Percentiles rank a stretch among this genome's conserved stretches.
phyloP scores from a whole-genome alignment of 2,329 filamentous ascomycete species.

The Eutypella sp. region DNA sequence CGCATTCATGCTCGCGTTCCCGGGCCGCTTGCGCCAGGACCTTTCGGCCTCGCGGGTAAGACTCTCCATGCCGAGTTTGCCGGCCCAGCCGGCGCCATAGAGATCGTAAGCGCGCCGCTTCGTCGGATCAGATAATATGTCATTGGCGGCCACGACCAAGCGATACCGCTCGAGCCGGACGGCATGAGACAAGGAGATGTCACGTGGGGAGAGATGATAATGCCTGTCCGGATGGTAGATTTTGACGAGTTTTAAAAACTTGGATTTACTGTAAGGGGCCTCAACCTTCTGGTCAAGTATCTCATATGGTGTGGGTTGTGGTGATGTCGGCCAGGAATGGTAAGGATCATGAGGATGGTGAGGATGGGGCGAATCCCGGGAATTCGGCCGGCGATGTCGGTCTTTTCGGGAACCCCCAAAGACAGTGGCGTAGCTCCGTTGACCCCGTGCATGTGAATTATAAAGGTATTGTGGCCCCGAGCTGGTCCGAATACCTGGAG shows the following conservation, averaged over 20 bases:
- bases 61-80: slow-evolving; percentile 46
- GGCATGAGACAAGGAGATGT: slow-evolving; percentile 49
- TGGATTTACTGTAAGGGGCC: slow-evolving; percentile 72
- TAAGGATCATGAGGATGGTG: slow-evolving; percentile 9
- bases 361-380: not conserved
- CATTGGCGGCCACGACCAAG: slow-evolving; percentile 80
- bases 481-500: slow-evolving; percentile 1
- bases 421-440: slow-evolving; percentile 21
- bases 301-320: slow-evolving; percentile 78
- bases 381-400: slow-evolving; percentile 5
- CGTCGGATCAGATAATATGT: slow-evolving; percentile 75
- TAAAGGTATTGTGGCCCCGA: not conserved
- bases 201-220: slow-evolving; percentile 35
- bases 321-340: slow-evolving; percentile 41
- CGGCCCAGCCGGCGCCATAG: slow-evolving; percentile 75
- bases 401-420: slow-evolving; percentile 15
- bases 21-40: slow-evolving; percentile 44
- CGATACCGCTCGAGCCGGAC: slow-evolving; percentile 83
- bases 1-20: slow-evolving; percentile 62
- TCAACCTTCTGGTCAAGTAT: slow-evolving; percentile 60
- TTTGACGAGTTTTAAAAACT: slow-evolving; percentile 90
- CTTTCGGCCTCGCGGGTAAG: slow-evolving; percentile 35
- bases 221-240: slow-evolving; percentile 85
- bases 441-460: too few relatives aligned
- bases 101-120: slow-evolving; percentile 79